Evolutionary conservation across 768 basidiomycete species (phyloP).

Genomic region (Rhodotorula sphaerocarpa): DNA sequence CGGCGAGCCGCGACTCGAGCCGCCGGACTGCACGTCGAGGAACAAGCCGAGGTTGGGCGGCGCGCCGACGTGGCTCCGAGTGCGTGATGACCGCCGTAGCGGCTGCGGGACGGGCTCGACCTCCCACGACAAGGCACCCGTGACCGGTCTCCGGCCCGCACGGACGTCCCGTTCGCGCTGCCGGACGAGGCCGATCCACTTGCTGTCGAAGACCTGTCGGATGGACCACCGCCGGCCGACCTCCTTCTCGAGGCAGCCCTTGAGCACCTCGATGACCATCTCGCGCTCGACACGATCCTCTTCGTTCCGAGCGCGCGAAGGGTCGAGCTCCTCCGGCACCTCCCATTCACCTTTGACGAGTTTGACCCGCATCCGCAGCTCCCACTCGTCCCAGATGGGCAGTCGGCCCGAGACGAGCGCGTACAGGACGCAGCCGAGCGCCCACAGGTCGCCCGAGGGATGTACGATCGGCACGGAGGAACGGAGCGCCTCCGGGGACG

Average conservation of each 20-base stretch:
- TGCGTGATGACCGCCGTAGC: too few relatives aligned
- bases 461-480: conserved; percentile 30
- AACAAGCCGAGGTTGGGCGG: neutral
- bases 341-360: conserved; percentile 66
- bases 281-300: conserved; percentile 4
- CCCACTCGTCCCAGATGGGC: conserved; percentile 81
- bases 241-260: conserved; percentile 67
- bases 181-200: conserved; percentile 42
- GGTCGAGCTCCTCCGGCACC: conserved; percentile 37
- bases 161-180: neutral
- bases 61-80: too few relatives aligned
- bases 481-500: conserved; percentile 39
- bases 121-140: too few relatives aligned
- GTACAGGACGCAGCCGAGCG: conserved; percentile 81
- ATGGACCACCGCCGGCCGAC: conserved; percentile 67
- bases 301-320: neutral
- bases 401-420: conserved; percentile 73
- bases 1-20: neutral
- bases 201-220: conserved; percentile 61
- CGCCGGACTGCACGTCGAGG: neutral
- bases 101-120: too few relatives aligned
- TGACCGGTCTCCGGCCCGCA: too few relatives aligned
- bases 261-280: conserved; percentile 50
- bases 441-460: conserved; percentile 86
- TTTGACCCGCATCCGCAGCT: conserved; percentile 84